phyloP scores from a whole-genome alignment of 257 asterid genomes.

The Jaltomata sinuosa region DNA sequence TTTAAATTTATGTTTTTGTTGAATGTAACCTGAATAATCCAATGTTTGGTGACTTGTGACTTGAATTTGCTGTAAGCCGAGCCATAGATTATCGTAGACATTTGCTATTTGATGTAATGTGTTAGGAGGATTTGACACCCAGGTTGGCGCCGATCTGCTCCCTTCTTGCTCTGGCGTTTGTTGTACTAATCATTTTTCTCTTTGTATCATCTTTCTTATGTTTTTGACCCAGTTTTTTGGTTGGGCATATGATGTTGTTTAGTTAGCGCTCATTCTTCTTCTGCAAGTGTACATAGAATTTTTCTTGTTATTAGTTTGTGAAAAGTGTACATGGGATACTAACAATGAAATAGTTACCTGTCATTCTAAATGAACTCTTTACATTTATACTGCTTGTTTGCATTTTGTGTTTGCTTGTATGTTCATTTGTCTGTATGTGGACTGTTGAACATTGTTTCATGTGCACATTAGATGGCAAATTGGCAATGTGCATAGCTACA shows the following conservation, averaged over 20 bases:
- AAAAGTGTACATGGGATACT: neutral
- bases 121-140: constrained; percentile 37
- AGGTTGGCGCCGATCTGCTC: constrained; percentile 25
- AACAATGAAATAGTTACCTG: neutral
- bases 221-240: constrained; percentile 12
- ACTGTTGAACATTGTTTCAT: neutral
- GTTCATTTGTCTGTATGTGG: neutral
- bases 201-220: constrained; percentile 3
- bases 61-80: constrained; percentile 33
- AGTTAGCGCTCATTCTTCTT: constrained; percentile 1
- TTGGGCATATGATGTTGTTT: constrained; percentile 33
- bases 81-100: constrained; percentile 23
- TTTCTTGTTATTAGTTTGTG: constrained; percentile 1
- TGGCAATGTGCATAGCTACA: neutral
- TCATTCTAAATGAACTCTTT: neutral
- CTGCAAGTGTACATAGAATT: constrained; percentile 26
- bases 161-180: constrained; percentile 23
- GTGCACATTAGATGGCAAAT: neutral
- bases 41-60: constrained; percentile 29
- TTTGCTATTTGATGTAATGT: constrained; percentile 36
- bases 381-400: neutral
- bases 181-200: constrained; percentile 20
- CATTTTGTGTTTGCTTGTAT: neutral
- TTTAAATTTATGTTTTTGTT: constrained; percentile 22
- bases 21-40: constrained; percentile 22